phyloP scores from a whole-genome alignment of 2,329 filamentous ascomycete species.

The Trichoderma simmonsii region DNA sequence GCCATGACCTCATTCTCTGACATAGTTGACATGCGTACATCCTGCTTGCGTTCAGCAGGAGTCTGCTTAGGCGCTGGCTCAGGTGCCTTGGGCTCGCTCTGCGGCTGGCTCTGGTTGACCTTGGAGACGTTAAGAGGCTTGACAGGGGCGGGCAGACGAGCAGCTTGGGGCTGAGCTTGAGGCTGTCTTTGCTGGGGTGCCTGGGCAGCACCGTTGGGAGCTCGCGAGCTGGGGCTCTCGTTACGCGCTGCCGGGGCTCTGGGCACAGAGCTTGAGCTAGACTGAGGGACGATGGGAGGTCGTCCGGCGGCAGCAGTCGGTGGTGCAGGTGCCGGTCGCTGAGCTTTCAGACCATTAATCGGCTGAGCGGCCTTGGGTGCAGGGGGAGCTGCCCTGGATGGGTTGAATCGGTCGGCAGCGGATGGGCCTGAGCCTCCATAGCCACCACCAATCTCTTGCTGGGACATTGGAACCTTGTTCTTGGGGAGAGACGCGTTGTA shows the following conservation, averaged over 20 bases:
- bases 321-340: constrained; percentile 77
- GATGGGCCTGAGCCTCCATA: constrained; percentile 42
- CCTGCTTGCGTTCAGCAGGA: constrained; percentile 73
- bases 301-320: constrained; percentile 46
- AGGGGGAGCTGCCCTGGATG: constrained; percentile 77
- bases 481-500: constrained; percentile 90
- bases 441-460: constrained; percentile 79
- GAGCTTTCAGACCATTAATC: constrained; percentile 59
- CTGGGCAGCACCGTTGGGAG: constrained; percentile 52
- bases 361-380: constrained; percentile 65
- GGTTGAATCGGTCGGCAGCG: constrained; percentile 73
- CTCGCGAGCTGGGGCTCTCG: constrained; percentile 53
- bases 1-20: constrained; percentile 96
- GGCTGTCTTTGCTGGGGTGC: constrained; percentile 48
- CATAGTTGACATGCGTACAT: constrained; percentile 98
- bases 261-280: constrained; percentile 47
- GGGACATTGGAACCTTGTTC: constrained; percentile 72
- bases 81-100: constrained; percentile 78
- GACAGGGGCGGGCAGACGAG: constrained; percentile 59
- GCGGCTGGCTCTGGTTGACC: constrained; percentile 46
- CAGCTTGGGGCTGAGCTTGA: constrained; percentile 41
- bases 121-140: constrained; percentile 81
- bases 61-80: constrained; percentile 80
- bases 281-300: constrained; percentile 48
- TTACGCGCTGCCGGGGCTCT: constrained; percentile 42